A percentile compares a stretch with the other conserved stretches of the same genome.
Conservation (phyloP, 768 basidiomycete species). For the Candolleomyces aberdarensis region DNA sequence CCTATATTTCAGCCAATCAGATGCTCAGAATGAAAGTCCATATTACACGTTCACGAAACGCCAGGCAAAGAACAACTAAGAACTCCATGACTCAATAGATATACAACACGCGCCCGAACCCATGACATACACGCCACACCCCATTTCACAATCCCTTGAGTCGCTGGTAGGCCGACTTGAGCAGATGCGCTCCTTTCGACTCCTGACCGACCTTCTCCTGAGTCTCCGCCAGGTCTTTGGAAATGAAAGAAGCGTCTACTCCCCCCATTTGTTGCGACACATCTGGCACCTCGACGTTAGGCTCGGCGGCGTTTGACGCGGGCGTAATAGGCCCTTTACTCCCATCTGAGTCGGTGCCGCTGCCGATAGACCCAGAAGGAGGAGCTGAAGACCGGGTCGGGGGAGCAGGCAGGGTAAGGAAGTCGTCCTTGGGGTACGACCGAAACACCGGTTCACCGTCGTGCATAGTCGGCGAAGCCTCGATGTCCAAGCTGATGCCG, state of each 20-base stretch:
- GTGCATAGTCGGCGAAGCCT: background rate
- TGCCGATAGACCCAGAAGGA: constrained; percentile 8
- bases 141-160: constrained; percentile 28
- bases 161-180: constrained; percentile 37
- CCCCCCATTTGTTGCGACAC: constrained; percentile 33
- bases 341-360: constrained; percentile 25
- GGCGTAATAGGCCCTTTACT: constrained; percentile 51
- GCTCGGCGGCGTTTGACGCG: constrained; percentile 37
- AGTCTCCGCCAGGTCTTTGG: background rate
- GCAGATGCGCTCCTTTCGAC: constrained; percentile 26
- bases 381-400: background rate
- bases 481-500: background rate
- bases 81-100: background rate
- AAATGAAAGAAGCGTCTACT: background rate
- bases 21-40: background rate
- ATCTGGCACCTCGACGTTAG: constrained; percentile 41
- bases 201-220: constrained; percentile 12
- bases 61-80: background rate
- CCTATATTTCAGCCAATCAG: constrained; percentile 6
- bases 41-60: background rate
- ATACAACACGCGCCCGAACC: background rate
- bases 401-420: background rate
- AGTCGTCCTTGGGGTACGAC: background rate
- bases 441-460: background rate
- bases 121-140: constrained; percentile 10